Conservation (phyloP, 1,284 basidiomycete genomes). For the Heterobasidion annosum region DNA sequence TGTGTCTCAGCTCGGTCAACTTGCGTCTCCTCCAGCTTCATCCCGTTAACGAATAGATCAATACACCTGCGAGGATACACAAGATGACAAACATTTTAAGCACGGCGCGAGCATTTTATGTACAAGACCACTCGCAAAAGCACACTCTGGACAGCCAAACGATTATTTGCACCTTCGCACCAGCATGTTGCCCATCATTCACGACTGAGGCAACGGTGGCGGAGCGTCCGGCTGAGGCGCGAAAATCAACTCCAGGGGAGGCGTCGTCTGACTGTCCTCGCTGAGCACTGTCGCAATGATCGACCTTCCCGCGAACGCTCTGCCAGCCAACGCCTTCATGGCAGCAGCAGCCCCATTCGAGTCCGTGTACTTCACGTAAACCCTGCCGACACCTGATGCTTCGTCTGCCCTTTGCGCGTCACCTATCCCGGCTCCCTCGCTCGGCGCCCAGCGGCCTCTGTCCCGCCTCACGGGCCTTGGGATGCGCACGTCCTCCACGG, state of each 20-base stretch:
- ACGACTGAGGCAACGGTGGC: constrained; percentile 49
- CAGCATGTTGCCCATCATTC: not conserved
- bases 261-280: constrained; percentile 76
- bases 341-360: constrained; percentile 57
- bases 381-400: constrained; percentile 86
- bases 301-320: constrained; percentile 87
- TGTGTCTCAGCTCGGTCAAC: no score
- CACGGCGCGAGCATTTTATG: no score
- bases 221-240: constrained; percentile 75
- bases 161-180: no score
- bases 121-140: no score
- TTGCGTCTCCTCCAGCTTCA: no score
- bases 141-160: no score
- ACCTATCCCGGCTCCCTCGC: constrained; percentile 50
- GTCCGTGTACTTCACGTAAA: constrained; percentile 81
- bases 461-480: constrained; percentile 84
- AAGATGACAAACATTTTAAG: no score
- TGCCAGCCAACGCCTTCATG: constrained; percentile 79
- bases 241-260: constrained; percentile 70
- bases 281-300: constrained; percentile 76
- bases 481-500: constrained; percentile 80
- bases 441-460: constrained; percentile 73
- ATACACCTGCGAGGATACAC: no score
- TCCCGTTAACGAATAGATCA: no score
- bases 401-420: constrained; percentile 71